Base-by-base conservation (phyloP, 306 rosid genomes). In the Vicia faba region DNA sequence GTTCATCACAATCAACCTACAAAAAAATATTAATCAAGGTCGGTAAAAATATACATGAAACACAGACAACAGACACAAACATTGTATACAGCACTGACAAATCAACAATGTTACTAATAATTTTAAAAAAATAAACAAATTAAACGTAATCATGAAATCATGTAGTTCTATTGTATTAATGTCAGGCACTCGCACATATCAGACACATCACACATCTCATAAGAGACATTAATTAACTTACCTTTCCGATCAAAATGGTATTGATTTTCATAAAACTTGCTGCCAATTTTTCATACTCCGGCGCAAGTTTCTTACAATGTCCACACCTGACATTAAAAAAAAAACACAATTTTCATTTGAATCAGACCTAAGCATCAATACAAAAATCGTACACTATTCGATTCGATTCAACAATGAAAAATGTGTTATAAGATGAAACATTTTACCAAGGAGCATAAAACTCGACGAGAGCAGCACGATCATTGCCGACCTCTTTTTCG, bases 1-100 rank as follows among this genome's bases (percentile, higher is more conserved):
- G 96, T 54, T 85, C 95, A 73, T 93, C 98, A 77, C 98, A 93
- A 68, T 93, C 98, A 11, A 93, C 89, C 98, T 93, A 19, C 18
- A 10, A 48, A 74, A 48, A 74, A 49, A 29, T 39, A 14, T 18
- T 26, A 4, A 1, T 28, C 26, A 68, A 46, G 7, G 15, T 38
- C 3, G 5, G 35, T 66, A 28, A 39, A 7, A 31, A 61, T 71
- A 55, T n/a, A 26, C 11, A 61, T n/a, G 28, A 33, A 33, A 33
- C 38, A 33, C 38, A 1, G 7, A 31, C 1, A 31, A 29, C 36
- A 31, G 0, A 31, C 2, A 31, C 0, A 31, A 31, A 31, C 8
- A 31, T 29, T 0, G 7, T 1, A 31, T 8, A 7, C 36, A 4
- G 6, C 36, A 31, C 36, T 0, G 0, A 31, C 36, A 31, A 2